Evolutionary conservation across 768 basidiomycete species (phyloP).

Genomic region (Mycena belliarum): DNA sequence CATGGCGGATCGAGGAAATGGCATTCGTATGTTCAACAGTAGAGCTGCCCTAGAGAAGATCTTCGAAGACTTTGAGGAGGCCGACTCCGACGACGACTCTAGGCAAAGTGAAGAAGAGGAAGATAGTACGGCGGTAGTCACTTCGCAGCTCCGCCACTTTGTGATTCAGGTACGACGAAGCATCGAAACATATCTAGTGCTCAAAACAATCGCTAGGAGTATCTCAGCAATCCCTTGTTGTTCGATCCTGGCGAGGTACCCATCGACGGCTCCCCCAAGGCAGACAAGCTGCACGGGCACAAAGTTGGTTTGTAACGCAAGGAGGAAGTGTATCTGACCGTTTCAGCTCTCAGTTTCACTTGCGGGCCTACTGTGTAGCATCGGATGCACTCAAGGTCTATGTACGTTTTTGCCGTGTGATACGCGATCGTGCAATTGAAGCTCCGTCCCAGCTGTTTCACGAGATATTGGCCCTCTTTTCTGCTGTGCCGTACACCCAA

Average conservation of each 20-base stretch:
- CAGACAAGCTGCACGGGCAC: constrained; percentile 42
- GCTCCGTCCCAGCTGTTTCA: constrained; percentile 52
- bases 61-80: constrained; percentile 77
- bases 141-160: constrained; percentile 91
- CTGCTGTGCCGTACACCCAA: constrained; percentile 63
- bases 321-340: background rate
- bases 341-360: constrained; percentile 71
- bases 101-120: constrained; percentile 25
- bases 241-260: constrained; percentile 62
- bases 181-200: constrained; percentile 6
- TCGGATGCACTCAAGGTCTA: constrained; percentile 78
- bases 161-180: constrained; percentile 77
- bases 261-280: constrained; percentile 26
- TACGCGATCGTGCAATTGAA: too few relatives aligned
- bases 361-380: constrained; percentile 84
- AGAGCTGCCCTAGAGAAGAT: constrained; percentile 72
- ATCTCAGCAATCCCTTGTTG: constrained; percentile 75
- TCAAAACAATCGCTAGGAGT: constrained; percentile 64
- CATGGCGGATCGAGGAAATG: constrained; percentile 96
- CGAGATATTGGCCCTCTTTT: constrained; percentile 86
- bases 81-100: constrained; percentile 47
- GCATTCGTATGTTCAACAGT: constrained; percentile 85
- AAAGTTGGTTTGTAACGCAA: constrained; percentile 49
- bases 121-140: constrained; percentile 59
- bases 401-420: background rate